Evolutionary conservation across 2,329 filamentous ascomycete genomes (phyloP).

Genomic region (Cryphonectria parasitica): DNA sequence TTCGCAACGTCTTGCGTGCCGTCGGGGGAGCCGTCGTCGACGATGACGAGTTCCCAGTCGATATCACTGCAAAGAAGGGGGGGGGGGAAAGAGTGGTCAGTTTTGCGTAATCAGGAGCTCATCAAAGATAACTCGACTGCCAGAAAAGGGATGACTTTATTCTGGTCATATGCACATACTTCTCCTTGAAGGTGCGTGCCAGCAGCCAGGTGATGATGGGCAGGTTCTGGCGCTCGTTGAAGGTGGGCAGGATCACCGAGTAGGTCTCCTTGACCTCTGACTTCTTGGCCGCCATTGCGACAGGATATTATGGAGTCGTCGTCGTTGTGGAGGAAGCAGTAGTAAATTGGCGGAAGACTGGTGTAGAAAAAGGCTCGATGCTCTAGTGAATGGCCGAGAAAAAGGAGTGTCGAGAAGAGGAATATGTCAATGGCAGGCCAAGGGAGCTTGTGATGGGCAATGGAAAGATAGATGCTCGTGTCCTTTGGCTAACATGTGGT

Average conservation of each 20-base stretch:
- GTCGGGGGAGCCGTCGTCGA: slow-evolving; percentile 97
- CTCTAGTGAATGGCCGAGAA: slow-evolving; percentile 19
- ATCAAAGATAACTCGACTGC: no score
- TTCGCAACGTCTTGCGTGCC: slow-evolving; percentile 88
- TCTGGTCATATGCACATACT: slow-evolving; percentile 57
- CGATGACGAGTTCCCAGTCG: slow-evolving; percentile 96
- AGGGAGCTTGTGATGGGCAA: not conserved
- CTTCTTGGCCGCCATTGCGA: slow-evolving; percentile 53
- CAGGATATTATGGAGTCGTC: slow-evolving; percentile 14
- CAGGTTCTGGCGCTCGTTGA: slow-evolving; percentile 97
- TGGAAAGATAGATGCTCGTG: slow-evolving; percentile 11
- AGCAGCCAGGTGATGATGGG: slow-evolving; percentile 95
- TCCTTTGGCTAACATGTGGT: slow-evolving; percentile 11
- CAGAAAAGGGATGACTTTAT: not conserved
- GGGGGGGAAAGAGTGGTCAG: not conserved
- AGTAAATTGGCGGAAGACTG: slow-evolving; percentile 21
- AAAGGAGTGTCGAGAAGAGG: slow-evolving; percentile 26
- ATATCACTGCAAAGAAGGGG: slow-evolving; percentile 65
- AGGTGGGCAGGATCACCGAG: slow-evolving; percentile 95
- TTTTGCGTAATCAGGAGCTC: not conserved
- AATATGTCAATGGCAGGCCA: not conserved
- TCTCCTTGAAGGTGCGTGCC: slow-evolving; percentile 86
- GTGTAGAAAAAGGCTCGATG: not conserved
- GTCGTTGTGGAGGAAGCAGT: not conserved
- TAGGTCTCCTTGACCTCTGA: slow-evolving; percentile 70